Evolutionary conservation across 345 rosid genomes (phyloP).

Genomic region (Eucalyptus regnans): DNA sequence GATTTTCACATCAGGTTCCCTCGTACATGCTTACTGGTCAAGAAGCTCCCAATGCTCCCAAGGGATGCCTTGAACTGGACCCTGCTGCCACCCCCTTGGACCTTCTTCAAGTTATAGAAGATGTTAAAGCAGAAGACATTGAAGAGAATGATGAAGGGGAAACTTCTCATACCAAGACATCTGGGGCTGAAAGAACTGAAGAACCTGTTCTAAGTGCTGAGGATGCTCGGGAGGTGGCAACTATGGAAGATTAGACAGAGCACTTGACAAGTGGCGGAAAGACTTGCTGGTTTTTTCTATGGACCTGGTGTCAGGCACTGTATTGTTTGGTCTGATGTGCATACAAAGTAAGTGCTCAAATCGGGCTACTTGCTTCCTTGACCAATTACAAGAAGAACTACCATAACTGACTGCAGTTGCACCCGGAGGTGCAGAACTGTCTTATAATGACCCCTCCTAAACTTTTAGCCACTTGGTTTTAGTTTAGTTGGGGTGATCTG

Average conservation of each 20-base stretch:
- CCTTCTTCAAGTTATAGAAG: slow-evolving; percentile 16
- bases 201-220: neutral
- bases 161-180: neutral
- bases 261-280: neutral
- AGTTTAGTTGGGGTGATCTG: neutral
- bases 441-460: neutral
- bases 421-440: neutral
- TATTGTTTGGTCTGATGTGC: neutral
- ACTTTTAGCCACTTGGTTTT: neutral
- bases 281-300: neutral
- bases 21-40: slow-evolving; percentile 24
- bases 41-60: slow-evolving; percentile 20
- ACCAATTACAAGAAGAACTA: neutral
- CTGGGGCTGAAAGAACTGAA: neutral
- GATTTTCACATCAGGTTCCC: slow-evolving; percentile 38
- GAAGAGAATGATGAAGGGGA: neutral
- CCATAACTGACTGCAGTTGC: neutral
- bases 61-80: slow-evolving; percentile 31
- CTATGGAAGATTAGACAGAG: neutral
- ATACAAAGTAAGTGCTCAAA: neutral
- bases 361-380: neutral
- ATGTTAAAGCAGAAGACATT: neutral
- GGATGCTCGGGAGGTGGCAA: neutral
- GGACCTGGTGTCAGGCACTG: neutral
- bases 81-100: slow-evolving; percentile 33